Evolutionary conservation across 129 eudicot species (phyloP), one percentile per base, ranked within the genome.

Genomic region (Calendula officinalis): DNA sequence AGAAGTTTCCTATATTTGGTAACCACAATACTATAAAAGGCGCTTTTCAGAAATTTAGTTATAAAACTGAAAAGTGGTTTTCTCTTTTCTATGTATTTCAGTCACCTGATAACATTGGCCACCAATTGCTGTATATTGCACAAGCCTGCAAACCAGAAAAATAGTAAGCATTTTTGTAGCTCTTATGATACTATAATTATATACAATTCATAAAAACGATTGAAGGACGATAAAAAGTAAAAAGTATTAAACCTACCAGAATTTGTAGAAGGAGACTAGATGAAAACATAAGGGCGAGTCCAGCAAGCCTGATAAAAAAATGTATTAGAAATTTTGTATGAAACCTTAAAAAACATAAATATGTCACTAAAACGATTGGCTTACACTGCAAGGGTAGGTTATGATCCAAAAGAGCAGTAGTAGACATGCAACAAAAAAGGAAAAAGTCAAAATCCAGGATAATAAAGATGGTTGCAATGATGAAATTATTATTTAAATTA

Each of bases 61-160:
- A 22, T 22, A 22, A 22, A 22, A 22, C 30, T 22, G 30, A 22
- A 22, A 22, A 22, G 30, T 22, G 30, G 30, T 22, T 22, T 22
- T 22, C 30, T 22, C 30, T 22, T 22, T 22, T 2, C 30, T 22
- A 22, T 22, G 30, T 22, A 22, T 22, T 34, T 36, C 17, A 63
- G 75, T 50, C 27, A 91, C 98, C 98, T 66, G 98, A 91, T 81
- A 91, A 82, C 95, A 91, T 78, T 48, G 98, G 98, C 98, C 98
- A 91, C 96, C 96, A 88, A 78, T 91, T 91, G 78, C 51, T 77
- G 77, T 85, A 91, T 60, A 91, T 66, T 46, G 83, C 96, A 69
- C 96, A 91, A 74, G 98, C 98, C 98, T 91, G 82, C 74, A 70
- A 71, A 56, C 51, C 35, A 4, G 47, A 46, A 62, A 36, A 41